phyloP scores from a whole-genome alignment of 371 early-diverging fungal species.

The Choanephora cucurbitarum region DNA sequence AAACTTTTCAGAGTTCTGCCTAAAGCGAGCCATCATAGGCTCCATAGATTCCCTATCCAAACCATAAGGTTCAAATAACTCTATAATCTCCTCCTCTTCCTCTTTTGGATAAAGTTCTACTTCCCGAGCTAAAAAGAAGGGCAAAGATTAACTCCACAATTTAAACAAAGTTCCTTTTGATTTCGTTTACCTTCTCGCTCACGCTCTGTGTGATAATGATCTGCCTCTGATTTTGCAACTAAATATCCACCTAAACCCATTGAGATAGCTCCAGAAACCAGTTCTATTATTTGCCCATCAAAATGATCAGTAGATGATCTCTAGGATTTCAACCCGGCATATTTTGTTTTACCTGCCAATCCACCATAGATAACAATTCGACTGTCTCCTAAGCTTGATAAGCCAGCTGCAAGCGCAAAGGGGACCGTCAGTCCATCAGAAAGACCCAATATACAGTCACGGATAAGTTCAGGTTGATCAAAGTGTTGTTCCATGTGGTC shows the following conservation, averaged over 20 bases:
- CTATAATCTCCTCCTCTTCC: constrained; percentile 69
- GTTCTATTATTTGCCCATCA: too few species aligned
- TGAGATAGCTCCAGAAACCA: constrained; percentile 70
- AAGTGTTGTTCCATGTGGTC: constrained; percentile 66
- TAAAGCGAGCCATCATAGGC: constrained; percentile 60
- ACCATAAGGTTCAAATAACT: constrained; percentile 65
- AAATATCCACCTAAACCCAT: constrained; percentile 51
- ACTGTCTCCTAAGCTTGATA: constrained; percentile 59
- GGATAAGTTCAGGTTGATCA: constrained; percentile 63
- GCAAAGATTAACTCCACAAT: too few species aligned
- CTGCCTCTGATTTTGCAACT: constrained; percentile 61
- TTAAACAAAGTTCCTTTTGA: too few species aligned
- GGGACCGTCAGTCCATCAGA: constrained; percentile 79
- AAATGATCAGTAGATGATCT: too few species aligned
- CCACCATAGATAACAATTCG: constrained; percentile 71
- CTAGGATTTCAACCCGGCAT: too few species aligned
- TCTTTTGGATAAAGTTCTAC: constrained; percentile 59
- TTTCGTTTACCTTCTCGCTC: constrained; percentile 48
- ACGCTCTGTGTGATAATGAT: constrained; percentile 67
- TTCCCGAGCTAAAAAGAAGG: constrained; percentile 53
- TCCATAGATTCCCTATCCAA: constrained; percentile 53
- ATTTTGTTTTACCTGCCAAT: constrained; percentile 62
- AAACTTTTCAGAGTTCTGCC: constrained; percentile 57
- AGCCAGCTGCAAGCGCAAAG: constrained; percentile 76
- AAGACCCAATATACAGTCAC: constrained; percentile 68